Percentiles rank a stretch among this genome's conserved stretches.
Conservation (phyloP, 805 yeast genomes). For the Candida hispaniensis region DNA sequence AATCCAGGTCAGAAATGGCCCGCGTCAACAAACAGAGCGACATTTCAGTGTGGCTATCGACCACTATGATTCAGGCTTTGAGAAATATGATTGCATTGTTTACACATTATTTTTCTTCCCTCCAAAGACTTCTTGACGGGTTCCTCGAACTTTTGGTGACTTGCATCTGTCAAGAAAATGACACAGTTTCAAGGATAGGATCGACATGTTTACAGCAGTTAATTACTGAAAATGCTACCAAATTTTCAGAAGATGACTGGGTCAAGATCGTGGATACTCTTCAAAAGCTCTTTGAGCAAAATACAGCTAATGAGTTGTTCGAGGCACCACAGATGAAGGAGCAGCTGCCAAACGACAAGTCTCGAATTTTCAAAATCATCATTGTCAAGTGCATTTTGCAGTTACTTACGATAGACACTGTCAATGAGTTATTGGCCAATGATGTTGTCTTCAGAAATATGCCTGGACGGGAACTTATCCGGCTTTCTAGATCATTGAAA, state of each 20-base stretch:
- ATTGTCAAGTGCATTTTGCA: slow-evolving; percentile 91
- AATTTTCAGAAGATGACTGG: slow-evolving; percentile 68
- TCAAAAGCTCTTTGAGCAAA: slow-evolving; percentile 57
- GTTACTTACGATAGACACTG: slow-evolving; percentile 73
- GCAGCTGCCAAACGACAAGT: slow-evolving; percentile 28
- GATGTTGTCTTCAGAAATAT: slow-evolving; percentile 57
- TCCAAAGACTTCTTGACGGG: slow-evolving; percentile 65
- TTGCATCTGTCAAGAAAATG: slow-evolving; percentile 94
- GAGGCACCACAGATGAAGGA: slow-evolving; percentile 18
- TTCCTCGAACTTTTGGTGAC: slow-evolving; percentile 67
- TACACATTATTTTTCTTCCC: slow-evolving; percentile 66
- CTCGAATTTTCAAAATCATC: slow-evolving; percentile 52
- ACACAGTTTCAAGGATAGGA: slow-evolving; percentile 91
- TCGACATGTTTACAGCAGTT: slow-evolving; percentile 76
- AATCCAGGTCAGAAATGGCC: slow-evolving; percentile 61
- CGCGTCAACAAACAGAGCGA: slow-evolving; percentile 67
- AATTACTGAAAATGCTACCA: slow-evolving; percentile 59
- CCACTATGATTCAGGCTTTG: slow-evolving; percentile 91
- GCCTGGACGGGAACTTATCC: slow-evolving; percentile 54
- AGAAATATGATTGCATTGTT: slow-evolving; percentile 77
- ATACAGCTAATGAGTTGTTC: slow-evolving; percentile 80
- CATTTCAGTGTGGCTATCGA: slow-evolving; percentile 88
- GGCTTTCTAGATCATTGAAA: slow-evolving; percentile 49
- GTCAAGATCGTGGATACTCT: slow-evolving; percentile 52
- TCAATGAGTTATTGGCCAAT: slow-evolving; percentile 63